These are phyloP conservation scores for Setaria viridis DNA, from an alignment of 202 grass and related monocot species.

Conservation along the genomic window DNA sequence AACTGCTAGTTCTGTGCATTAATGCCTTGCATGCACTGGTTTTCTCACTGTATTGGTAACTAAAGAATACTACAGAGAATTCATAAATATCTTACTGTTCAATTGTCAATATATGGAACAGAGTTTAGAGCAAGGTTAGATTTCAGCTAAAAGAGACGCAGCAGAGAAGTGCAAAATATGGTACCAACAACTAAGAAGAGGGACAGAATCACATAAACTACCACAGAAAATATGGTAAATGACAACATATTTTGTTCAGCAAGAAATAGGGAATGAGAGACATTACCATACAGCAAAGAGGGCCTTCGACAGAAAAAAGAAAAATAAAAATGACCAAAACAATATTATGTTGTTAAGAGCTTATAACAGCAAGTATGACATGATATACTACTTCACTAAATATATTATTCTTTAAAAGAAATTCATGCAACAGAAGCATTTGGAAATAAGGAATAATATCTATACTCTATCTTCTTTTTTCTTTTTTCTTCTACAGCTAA, in stretches of 20 bases:
- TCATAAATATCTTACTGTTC: constrained; percentile 1
- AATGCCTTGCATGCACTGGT: constrained; percentile 21
- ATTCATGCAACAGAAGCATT: neutral
- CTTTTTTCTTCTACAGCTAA: neutral
- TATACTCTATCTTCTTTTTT: neutral
- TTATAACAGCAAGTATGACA: neutral
- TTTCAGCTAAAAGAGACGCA: neutral
- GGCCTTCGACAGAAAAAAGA: neutral
- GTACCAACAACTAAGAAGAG: neutral
- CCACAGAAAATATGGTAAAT: neutral
- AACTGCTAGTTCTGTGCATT: constrained; percentile 48
- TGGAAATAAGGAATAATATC: neutral
- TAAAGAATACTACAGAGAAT: constrained; percentile 1
- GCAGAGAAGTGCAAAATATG: neutral
- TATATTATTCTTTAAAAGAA: neutral
- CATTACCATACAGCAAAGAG: neutral
- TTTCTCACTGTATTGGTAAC: neutral
- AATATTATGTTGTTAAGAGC: neutral
- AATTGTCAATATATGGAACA: neutral
- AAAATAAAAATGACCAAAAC: neutral
- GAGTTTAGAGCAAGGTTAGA: neutral
- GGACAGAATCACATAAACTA: neutral
- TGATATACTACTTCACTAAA: neutral
- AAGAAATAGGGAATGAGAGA: neutral
- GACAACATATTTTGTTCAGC: neutral